Base-by-base conservation (phyloP, 192 early-diverging fungal genomes). In the Podochytrium sp. region DNA sequence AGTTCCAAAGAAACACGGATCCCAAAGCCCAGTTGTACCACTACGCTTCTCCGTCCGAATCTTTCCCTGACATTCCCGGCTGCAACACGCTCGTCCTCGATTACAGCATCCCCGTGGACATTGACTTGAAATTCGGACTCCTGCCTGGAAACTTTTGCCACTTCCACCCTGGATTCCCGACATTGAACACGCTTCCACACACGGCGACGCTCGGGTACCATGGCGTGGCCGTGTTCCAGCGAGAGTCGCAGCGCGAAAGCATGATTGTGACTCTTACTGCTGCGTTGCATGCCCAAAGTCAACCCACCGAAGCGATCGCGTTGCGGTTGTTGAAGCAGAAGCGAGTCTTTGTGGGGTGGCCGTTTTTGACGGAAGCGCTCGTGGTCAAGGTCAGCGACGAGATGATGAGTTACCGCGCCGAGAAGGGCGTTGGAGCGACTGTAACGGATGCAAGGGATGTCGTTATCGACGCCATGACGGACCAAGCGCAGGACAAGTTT, bases 91-190 rank as follows among this genome's bases (percentile, higher is more conserved):
- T 43, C 5, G 16, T 29, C 7, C n/a, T 65, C 37, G 51, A 41
- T 10, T 65, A 30, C 42, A 37, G 55, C 33, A 75, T 58, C 32
- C 73, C 64, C 3, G 12, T 51, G 20, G 65, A 43, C 2, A 55
- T 56, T 33, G 30, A 1, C 2, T 39, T 65, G 23, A 66, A 55
- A 82, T 96, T 63, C 83, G 87, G 55, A 40, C 77, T 75, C 10
- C 33, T 75, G 29, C 64, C 63, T 12, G 74, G 74, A 34, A 66
- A 65, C 42, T 25, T 49, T 10, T 35, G 87, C 12, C 74, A 79
- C 59, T 73, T 89, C 23, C 81, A 90, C 20, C 75, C 95, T 18
- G 97, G 97, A 30, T 99, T 99, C 76, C 97, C 97, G 18, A 87
- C 93, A 5, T 77, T 99, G 68, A 78, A 94, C 58, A 94, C 95